These are phyloP conservation scores for Brachypodium distachyon DNA, from an alignment of 202 grass and related monocot genomes.

Conservation along the genomic window DNA sequence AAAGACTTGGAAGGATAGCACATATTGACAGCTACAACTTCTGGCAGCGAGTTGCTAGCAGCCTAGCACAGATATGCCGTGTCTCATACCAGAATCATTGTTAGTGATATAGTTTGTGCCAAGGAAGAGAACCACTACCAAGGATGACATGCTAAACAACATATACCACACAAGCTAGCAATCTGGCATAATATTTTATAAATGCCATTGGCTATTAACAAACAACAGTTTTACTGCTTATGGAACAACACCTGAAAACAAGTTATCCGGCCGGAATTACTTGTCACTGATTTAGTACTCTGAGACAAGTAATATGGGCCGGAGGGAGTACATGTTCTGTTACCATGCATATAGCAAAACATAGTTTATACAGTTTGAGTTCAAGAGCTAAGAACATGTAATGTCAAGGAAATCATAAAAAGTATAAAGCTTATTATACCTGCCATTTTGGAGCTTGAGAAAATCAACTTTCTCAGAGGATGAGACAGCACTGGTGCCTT, in stretches of 20 bases:
- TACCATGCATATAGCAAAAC: neutral
- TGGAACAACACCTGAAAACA: neutral
- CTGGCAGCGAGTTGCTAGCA: neutral
- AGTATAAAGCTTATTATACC: constrained; percentile 21
- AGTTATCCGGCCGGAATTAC: no score
- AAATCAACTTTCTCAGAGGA: constrained; percentile 77
- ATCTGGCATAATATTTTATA: neutral
- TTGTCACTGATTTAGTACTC: no score
- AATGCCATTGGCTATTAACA: neutral
- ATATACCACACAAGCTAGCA: neutral
- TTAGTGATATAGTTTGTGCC: neutral
- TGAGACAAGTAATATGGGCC: no score
- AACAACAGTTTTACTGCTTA: neutral
- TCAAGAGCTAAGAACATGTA: neutral
- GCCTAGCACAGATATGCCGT: neutral
- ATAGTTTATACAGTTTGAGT: neutral
- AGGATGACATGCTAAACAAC: neutral
- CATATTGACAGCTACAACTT: neutral
- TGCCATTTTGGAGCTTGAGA: constrained; percentile 97
- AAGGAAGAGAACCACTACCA: neutral
- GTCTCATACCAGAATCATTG: neutral
- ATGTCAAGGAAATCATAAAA: neutral
- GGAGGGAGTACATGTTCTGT: neutral
- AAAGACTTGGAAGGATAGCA: neutral
- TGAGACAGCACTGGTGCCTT: constrained; percentile 39